phyloP scores from a whole-genome alignment of 2,329 filamentous ascomycete species.

The Cladosporium sphaerospermum region DNA sequence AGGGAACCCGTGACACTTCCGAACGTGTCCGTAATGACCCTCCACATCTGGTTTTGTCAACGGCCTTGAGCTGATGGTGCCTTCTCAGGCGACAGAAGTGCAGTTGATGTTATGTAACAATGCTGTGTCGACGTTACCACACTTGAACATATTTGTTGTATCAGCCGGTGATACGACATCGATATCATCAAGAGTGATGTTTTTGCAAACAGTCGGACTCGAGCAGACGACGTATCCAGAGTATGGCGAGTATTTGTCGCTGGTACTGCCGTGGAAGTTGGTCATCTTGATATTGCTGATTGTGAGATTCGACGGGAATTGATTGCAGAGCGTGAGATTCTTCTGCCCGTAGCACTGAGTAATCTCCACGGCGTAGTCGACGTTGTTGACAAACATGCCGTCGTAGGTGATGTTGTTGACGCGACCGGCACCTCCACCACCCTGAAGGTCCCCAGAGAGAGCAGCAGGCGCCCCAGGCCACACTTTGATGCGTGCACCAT shows the following conservation, averaged over 20 bases:
- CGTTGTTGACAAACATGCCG: constrained; percentile 53
- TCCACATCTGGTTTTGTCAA: neutral
- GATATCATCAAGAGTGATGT: constrained; percentile 40
- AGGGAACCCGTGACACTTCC: neutral
- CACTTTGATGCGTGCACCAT: constrained; percentile 67
- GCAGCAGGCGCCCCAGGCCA: constrained; percentile 57
- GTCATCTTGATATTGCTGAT: constrained; percentile 52
- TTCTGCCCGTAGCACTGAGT: constrained; percentile 62
- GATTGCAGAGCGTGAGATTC: constrained; percentile 55
- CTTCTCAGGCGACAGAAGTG: constrained; percentile 13
- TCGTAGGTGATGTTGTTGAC: constrained; percentile 65
- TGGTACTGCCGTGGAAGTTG: constrained; percentile 52
- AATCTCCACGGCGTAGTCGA: constrained; percentile 59
- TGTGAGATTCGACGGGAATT: constrained; percentile 50
- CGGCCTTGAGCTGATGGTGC: neutral
- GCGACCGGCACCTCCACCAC: constrained; percentile 57
- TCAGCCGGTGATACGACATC: constrained; percentile 23
- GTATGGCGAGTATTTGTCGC: constrained; percentile 36
- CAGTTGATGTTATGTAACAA: constrained; percentile 28
- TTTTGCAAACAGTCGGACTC: constrained; percentile 40
- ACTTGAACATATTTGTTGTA: constrained; percentile 24
- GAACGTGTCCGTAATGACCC: neutral
- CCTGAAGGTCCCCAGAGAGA: constrained; percentile 55
- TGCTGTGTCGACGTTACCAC: constrained; percentile 26
- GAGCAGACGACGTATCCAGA: constrained; percentile 42